Evolutionary conservation across 441 rosid genomes (phyloP).

Genomic region (Pelargonium fulgidum): DNA sequence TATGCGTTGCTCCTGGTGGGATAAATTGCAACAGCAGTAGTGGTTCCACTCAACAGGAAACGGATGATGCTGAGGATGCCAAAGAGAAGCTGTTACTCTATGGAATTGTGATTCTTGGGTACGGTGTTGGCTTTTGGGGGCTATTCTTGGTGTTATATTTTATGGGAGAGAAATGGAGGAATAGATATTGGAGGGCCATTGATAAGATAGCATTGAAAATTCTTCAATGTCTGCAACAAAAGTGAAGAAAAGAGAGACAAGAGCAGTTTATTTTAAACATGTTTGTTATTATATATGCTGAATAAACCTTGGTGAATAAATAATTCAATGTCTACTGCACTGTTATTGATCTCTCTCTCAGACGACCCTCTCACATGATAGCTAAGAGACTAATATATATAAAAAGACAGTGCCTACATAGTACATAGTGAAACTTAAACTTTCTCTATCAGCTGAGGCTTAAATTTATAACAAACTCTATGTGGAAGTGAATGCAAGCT

Average conservation of each 20-base stretch:
- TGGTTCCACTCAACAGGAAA: not conserved
- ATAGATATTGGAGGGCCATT: slow-evolving; percentile 7
- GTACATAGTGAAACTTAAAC: too few species aligned
- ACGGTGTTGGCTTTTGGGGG: slow-evolving; percentile 1
- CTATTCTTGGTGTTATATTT: not conserved
- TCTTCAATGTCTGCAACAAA: not conserved
- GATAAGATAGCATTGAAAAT: slow-evolving; percentile 3
- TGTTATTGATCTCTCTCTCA: too few species aligned
- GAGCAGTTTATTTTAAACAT: not conserved
- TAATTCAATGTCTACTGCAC: too few species aligned
- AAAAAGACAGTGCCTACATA: too few species aligned
- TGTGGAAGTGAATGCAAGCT: too few species aligned
- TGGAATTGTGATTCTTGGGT: slow-evolving; percentile 8
- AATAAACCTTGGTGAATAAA: not conserved
- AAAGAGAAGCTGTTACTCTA: not conserved
- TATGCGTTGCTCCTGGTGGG: slow-evolving; percentile 15
- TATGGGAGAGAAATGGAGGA: slow-evolving; percentile 2
- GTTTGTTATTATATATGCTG: not conserved
- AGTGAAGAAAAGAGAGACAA: not conserved
- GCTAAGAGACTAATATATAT: too few species aligned
- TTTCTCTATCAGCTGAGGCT: too few species aligned
- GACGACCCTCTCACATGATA: too few species aligned
- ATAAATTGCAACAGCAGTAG: slow-evolving; percentile 6
- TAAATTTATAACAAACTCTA: too few species aligned
- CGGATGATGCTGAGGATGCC: not conserved